These are phyloP conservation scores for Ophiosphaerella narmari DNA, from an alignment of 2,329 filamentous ascomycete species.

Conservation along the genomic window DNA sequence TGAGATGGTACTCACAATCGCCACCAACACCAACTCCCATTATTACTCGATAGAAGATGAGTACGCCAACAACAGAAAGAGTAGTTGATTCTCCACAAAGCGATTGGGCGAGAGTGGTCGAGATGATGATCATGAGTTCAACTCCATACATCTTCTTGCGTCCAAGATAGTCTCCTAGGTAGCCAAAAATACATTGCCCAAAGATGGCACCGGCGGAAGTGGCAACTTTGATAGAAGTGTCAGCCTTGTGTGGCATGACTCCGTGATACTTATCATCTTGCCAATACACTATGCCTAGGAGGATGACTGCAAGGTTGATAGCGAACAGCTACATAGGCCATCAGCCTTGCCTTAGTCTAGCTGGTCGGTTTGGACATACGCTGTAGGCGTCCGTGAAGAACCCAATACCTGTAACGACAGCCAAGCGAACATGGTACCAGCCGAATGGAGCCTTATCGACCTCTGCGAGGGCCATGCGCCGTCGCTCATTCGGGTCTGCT, in stretches of 20 bases:
- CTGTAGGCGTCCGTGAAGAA: conserved; percentile 86
- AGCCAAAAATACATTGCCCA: conserved; percentile 74
- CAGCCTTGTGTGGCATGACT: conserved; percentile 66
- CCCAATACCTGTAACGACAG: conserved; percentile 78
- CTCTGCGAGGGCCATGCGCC: conserved; percentile 43
- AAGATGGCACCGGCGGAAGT: conserved; percentile 83
- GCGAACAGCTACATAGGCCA: conserved; percentile 58
- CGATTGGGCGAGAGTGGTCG: conserved; percentile 46
- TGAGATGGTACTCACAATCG: conserved; percentile 21
- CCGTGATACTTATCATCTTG: conserved; percentile 51
- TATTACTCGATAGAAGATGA: conserved; percentile 48
- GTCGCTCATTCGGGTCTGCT: conserved; percentile 41
- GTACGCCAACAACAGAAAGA: conserved; percentile 44
- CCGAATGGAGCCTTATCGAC: conserved; percentile 44
- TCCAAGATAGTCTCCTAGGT: conserved; percentile 74
- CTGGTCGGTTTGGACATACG: conserved; percentile 13
- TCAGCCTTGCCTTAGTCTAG: conserved; percentile 6
- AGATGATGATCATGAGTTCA: conserved; percentile 48
- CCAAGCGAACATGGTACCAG: conserved; percentile 76
- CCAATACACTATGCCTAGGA: conserved; percentile 82
- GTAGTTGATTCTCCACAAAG: conserved; percentile 42
- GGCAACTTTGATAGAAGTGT: conserved; percentile 84
- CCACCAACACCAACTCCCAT: conserved; percentile 46
- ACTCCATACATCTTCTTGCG: conserved; percentile 82
- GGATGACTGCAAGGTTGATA: conserved; percentile 56